Evolutionary conservation across 2,329 filamentous ascomycete species (phyloP), one percentile per base, ranked within the genome.

Genomic region (Plenodomus lindquistii): DNA sequence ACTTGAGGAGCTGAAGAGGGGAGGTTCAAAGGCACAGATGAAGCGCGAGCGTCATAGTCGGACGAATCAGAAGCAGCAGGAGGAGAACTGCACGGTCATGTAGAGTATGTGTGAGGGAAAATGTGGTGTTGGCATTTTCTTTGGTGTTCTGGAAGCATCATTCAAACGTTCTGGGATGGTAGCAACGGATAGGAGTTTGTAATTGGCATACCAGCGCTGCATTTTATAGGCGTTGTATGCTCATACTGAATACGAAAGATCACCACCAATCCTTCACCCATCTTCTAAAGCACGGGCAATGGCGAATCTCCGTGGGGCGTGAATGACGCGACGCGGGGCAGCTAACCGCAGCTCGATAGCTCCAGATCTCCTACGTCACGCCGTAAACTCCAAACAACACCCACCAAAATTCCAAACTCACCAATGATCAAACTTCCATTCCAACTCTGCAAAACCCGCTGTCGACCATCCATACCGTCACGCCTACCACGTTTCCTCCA

Each of bases 21-120:
- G 86, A 2, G 90, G 90, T 19, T 85, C 85, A 37, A 88, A 86
- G 58, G 80, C 78, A 40, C 85, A 88, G 53, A 90, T 89, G 67
- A 85, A 85, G 45, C 82, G 89, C 45, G 89, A 92, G 64, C 85
- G 87, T 46, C 84, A 97, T 52, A 92, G 88, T 8, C 83, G 93
- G 48, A 93, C 87, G 58, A 89, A 91, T 46, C 87, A 87, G 65
- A 88, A 86, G 70, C 87, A 93, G 69, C 89, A 93, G 65, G 91
- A 97, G 59, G 91, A 90, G 42, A 91, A 97, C 56, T 97, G 92
- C 72, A 77, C 81, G 44, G 79, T 96, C 42, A 96, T 96, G 91
- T 96, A 54, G 34, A 21, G 15, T 31, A 31, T 15, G 27, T 13
- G 6, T 31, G 27, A 13, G 27, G n/a, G n/a, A n/a, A n/a, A n/a